A percentile compares a stretch with the other conserved stretches of the same genome.
Conservation (phyloP, 73 alveolate genomes). For the Paramecium tetraurelia region DNA sequence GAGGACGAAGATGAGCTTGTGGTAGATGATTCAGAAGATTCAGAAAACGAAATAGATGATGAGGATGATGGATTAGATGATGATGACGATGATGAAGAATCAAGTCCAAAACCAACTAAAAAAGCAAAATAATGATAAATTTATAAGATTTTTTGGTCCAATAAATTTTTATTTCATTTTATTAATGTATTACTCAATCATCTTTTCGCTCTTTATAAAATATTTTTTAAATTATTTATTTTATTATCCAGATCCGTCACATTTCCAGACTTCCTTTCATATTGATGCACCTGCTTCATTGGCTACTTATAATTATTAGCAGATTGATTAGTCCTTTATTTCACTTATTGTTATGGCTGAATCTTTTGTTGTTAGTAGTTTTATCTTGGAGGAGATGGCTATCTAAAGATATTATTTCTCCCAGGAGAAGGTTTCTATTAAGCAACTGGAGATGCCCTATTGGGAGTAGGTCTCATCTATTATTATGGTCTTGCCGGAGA, state of each 20-base stretch:
- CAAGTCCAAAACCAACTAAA: not conserved
- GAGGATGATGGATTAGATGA: not conserved
- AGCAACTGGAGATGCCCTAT: not conserved
- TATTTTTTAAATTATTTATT: constrained; percentile 6
- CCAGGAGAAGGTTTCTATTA: not conserved
- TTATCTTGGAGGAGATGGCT: not conserved
- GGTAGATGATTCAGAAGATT: not conserved
- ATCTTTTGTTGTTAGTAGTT: not conserved
- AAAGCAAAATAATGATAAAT: constrained; percentile 19
- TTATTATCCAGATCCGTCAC: not conserved
- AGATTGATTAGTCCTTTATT: not conserved
- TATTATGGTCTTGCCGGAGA: not conserved
- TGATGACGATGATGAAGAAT: constrained; percentile 33
- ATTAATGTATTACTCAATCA: not conserved
- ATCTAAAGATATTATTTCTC: not conserved
- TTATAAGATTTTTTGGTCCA: not conserved
- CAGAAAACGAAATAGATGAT: not conserved
- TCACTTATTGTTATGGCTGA: not conserved
- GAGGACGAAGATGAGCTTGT: not conserved
- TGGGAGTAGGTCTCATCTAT: not conserved
- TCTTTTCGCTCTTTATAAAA: not conserved
- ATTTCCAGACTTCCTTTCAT: not conserved
- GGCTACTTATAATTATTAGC: not conserved
- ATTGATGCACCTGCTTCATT: not conserved
- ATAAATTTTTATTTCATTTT: not conserved